Percentiles rank a stretch among this genome's conserved stretches.
Conservation (phyloP, 805 yeast species). For the Candida argentea region DNA sequence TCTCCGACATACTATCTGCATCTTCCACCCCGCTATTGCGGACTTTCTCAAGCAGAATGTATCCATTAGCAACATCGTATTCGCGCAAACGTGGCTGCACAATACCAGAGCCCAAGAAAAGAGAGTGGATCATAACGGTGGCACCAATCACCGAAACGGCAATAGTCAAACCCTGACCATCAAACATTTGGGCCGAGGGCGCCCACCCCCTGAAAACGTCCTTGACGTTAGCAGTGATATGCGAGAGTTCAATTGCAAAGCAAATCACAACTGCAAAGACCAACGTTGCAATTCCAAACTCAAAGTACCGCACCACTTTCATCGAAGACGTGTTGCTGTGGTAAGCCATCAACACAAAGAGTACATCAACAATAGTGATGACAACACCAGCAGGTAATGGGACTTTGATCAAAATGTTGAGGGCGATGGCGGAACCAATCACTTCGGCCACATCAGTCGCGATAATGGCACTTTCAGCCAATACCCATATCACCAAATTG, state of each 20-base stretch:
- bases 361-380: slow-evolving; percentile 35
- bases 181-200: slow-evolving; percentile 33
- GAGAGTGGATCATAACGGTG: slow-evolving; percentile 43
- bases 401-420: slow-evolving; percentile 33
- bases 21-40: neutral
- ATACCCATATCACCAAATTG: slow-evolving; percentile 27
- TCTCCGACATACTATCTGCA: neutral
- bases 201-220: slow-evolving; percentile 33
- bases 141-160: slow-evolving; percentile 41
- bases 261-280: slow-evolving; percentile 35
- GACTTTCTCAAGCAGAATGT: slow-evolving; percentile 14
- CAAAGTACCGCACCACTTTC: slow-evolving; percentile 25
- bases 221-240: slow-evolving; percentile 21
- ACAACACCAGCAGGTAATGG: slow-evolving; percentile 42
- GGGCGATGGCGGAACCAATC: slow-evolving; percentile 42
- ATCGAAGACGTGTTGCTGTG: slow-evolving; percentile 33
- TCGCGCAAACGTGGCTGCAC: slow-evolving; percentile 40
- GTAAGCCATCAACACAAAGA: slow-evolving; percentile 38
- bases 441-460: slow-evolving; percentile 48
- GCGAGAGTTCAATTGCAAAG: slow-evolving; percentile 35
- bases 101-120: slow-evolving; percentile 38
- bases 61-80: slow-evolving; percentile 29
- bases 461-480: slow-evolving; percentile 39
- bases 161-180: slow-evolving; percentile 33
- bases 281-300: slow-evolving; percentile 30